Conservation (phyloP, 2,329 filamentous ascomycete species). For the Botrytis hyacinthi region DNA sequence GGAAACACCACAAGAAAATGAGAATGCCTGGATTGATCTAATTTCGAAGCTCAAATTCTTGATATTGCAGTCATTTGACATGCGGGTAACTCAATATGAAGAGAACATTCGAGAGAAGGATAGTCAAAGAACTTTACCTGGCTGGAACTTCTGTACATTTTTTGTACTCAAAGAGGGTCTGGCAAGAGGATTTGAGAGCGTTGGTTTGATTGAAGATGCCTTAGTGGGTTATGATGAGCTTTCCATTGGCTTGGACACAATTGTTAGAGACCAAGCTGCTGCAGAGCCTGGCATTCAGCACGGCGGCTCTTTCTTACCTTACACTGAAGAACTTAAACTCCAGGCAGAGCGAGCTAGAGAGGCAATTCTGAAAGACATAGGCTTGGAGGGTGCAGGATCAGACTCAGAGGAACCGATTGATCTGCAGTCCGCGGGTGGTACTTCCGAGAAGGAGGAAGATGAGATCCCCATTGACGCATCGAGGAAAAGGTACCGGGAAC, state of each 20-base stretch:
- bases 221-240: conserved; percentile 94
- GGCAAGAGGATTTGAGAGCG: conserved; percentile 90
- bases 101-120: conserved; percentile 96
- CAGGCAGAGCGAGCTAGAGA: conserved; percentile 54
- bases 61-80: conserved; percentile 87
- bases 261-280: conserved; percentile 70
- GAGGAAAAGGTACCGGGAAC: conserved; percentile 81
- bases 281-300: conserved; percentile 61
- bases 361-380: conserved; percentile 40
- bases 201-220: conserved; percentile 93
- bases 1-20: conserved; percentile 74
- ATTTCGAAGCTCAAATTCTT: conserved; percentile 82
- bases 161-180: conserved; percentile 97
- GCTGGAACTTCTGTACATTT: conserved; percentile 99
- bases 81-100: conserved; percentile 89
- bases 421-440: conserved; percentile 47
- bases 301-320: conserved; percentile 67
- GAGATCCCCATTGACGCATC: conserved; percentile 61
- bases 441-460: conserved; percentile 43
- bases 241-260: conserved; percentile 77
- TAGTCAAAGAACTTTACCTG: conserved; percentile 77
- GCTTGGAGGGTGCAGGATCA: conserved; percentile 41
- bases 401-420: conserved; percentile 47
- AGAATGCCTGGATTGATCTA: conserved; percentile 79
- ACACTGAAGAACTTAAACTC: conserved; percentile 70